A percentile compares a stretch with the other conserved stretches of the same genome.
phyloP scores from a whole-genome alignment of 371 early-diverging fungal genomes.

The Dichotomocladium elegans region DNA sequence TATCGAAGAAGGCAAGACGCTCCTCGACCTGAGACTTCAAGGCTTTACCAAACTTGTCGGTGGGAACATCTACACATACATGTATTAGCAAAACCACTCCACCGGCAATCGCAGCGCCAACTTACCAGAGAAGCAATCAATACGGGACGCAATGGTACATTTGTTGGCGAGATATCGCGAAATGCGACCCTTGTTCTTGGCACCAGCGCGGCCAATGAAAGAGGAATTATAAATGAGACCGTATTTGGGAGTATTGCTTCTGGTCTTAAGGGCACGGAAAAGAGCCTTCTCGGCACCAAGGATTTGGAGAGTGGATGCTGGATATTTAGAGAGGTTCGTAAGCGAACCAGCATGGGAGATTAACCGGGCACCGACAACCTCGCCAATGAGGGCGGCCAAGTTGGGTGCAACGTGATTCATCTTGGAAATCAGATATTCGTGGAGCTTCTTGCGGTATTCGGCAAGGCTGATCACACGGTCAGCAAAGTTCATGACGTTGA shows the following conservation, averaged over 20 bases:
- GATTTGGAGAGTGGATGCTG: constrained; percentile 95
- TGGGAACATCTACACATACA: constrained; percentile 56
- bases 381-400: constrained; percentile 95
- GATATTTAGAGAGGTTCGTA: constrained; percentile 88
- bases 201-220: constrained; percentile 89
- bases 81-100: neutral
- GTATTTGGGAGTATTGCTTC: constrained; percentile 96
- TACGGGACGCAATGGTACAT: constrained; percentile 94
- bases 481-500: constrained; percentile 93
- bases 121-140: constrained; percentile 89
- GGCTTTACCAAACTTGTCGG: constrained; percentile 93
- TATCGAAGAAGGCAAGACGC: constrained; percentile 91
- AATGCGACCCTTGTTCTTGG: constrained; percentile 98
- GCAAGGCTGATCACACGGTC: constrained; percentile 88
- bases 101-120: constrained; percentile 11
- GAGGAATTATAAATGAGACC: constrained; percentile 94
- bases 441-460: constrained; percentile 89
- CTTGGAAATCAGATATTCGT: constrained; percentile 90
- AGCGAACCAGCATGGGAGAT: constrained; percentile 92
- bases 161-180: constrained; percentile 98
- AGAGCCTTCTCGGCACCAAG: constrained; percentile 98
- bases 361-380: constrained; percentile 88
- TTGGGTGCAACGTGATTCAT: constrained; percentile 98
- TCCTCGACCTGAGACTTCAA: constrained; percentile 95
- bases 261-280: constrained; percentile 93